These are phyloP conservation scores for Lanmaoa rubissima DNA, from an alignment of 768 basidiomycete genomes.

Conservation along the genomic window DNA sequence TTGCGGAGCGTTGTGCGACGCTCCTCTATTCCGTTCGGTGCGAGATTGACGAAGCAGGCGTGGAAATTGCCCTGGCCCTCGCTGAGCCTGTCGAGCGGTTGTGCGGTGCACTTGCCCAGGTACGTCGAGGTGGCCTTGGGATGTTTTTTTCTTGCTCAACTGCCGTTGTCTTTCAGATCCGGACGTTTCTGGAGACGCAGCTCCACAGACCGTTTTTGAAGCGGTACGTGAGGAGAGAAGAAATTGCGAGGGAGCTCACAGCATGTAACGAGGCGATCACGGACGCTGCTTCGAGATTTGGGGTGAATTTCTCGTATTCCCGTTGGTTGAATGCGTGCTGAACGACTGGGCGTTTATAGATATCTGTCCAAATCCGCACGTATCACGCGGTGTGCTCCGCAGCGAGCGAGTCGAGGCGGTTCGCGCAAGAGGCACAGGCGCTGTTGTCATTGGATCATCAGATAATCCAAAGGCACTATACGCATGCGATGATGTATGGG, in stretches of 20 bases:
- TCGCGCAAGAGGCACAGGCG: constrained; percentile 20
- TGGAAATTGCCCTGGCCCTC: constrained; percentile 48
- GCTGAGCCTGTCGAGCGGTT: constrained; percentile 41
- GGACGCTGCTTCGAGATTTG: constrained; percentile 39
- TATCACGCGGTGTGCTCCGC: constrained; percentile 47
- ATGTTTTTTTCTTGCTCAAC: neutral
- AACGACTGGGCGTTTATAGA: constrained; percentile 21
- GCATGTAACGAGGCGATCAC: constrained; percentile 51
- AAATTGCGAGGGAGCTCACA: constrained; percentile 53
- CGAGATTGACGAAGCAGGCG: constrained; percentile 60
- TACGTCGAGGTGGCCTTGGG: constrained; percentile 24
- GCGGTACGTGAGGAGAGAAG: constrained; percentile 72
- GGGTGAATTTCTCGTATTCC: constrained; percentile 12
- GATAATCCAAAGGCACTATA: constrained; percentile 12
- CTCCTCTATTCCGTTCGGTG: constrained; percentile 61
- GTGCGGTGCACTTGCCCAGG: constrained; percentile 41
- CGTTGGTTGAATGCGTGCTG: neutral
- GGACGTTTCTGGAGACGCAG: constrained; percentile 56
- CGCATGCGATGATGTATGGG: constrained; percentile 7
- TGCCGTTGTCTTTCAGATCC: constrained; percentile 36
- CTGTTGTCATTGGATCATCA: constrained; percentile 18
- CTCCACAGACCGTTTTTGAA: constrained; percentile 71
- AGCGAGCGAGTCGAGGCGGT: constrained; percentile 25
- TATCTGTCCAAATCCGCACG: constrained; percentile 53
- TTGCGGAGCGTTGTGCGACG: constrained; percentile 72